Evolutionary conservation across 2,329 filamentous ascomycete species (phyloP), one percentile per base, ranked within the genome.

Genomic region (Anisogramma anomala): DNA sequence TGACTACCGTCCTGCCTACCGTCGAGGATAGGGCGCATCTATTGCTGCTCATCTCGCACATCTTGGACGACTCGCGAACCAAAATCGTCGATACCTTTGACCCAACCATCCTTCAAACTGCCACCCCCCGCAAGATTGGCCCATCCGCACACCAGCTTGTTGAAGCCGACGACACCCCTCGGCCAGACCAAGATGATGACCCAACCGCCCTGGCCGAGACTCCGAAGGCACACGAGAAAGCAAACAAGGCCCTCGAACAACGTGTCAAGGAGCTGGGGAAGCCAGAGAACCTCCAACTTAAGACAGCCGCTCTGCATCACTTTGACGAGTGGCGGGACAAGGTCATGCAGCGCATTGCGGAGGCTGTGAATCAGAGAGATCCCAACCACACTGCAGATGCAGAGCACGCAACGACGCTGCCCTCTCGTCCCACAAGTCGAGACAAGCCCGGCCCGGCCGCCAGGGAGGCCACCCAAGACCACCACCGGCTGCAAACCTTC

Each of bases 301-400:
- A 68, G 23, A 55, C 53, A 22, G 74, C 74, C 5, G 76, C 82
- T 1, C 59, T 91, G 11, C 64, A 68, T 31, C 74, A 84, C 52
- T 84, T 88, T 53, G 77, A 86, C 47, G 72, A 77, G n/a, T 94
- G 88, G 88, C 69, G 79, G 42, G 71, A 76, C 18, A 71, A 76
- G 27, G 78, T 89, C 1, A 67, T 88, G 18, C 62, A 70, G 15
- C 74, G 80, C 58, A 66, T 94, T 1, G 78, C 77, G 34, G 81
- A 89, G 50, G 72, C 86, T 3, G 41, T 47, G 17, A 62, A 79
- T 9, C 66, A 72, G 13, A 63, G 66, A 3, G 60, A 67, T 8
- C 69, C 73, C 38, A 65, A 64, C n/a, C n/a, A n/a, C n/a, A n/a
- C n/a, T n/a, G n/a, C n/a, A 25, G 57, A 58, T 42, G 33, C 8